These are phyloP conservation scores for Cladosporium sp. DNA, from an alignment of 2,329 filamentous ascomycete genomes.

Conservation along the genomic window DNA sequence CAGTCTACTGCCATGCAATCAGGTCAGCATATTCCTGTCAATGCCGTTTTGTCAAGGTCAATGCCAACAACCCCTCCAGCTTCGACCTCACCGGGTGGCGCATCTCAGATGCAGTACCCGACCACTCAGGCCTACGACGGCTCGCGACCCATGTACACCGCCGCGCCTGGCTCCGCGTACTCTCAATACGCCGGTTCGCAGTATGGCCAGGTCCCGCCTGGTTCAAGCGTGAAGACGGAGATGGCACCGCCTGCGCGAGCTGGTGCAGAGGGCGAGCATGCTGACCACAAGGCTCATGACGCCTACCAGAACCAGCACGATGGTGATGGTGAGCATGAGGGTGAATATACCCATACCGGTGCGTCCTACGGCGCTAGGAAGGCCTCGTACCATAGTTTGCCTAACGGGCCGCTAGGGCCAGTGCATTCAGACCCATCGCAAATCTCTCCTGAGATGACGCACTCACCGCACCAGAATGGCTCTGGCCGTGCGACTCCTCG, in stretches of 20 bases:
- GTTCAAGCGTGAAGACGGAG: conserved; percentile 73
- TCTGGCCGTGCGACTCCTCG: conserved; percentile 84
- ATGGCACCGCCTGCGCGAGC: conserved; percentile 73
- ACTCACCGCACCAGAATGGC: conserved; percentile 75
- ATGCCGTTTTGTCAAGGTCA: conserved; percentile 53
- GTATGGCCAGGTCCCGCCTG: conserved; percentile 55
- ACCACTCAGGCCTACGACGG: conserved; percentile 68
- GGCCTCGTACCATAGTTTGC: conserved; percentile 70
- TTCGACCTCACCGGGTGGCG: conserved; percentile 70
- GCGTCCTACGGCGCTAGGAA: conserved; percentile 68
- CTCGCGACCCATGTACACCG: conserved; percentile 74
- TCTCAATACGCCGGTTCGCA: conserved; percentile 64
- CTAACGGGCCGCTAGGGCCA: conserved; percentile 58
- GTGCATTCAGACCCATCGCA: conserved; percentile 71
- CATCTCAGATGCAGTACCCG: conserved; percentile 75
- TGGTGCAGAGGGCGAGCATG: conserved; percentile 58
- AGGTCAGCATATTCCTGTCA: conserved; percentile 71
- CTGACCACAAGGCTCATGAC: conserved; percentile 60
- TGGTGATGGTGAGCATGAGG: conserved; percentile 42
- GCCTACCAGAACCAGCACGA: conserved; percentile 51
- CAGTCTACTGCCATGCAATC: conserved; percentile 46
- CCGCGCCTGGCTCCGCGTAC: conserved; percentile 45
- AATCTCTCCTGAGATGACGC: conserved; percentile 75
- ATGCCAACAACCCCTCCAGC: conserved; percentile 86
- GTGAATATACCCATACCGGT: conserved; percentile 82